Percentiles rank a stretch among this genome's conserved stretches.
phyloP scores from a whole-genome alignment of 2,329 filamentous ascomycete species.

The Coleophoma crateriformis region DNA sequence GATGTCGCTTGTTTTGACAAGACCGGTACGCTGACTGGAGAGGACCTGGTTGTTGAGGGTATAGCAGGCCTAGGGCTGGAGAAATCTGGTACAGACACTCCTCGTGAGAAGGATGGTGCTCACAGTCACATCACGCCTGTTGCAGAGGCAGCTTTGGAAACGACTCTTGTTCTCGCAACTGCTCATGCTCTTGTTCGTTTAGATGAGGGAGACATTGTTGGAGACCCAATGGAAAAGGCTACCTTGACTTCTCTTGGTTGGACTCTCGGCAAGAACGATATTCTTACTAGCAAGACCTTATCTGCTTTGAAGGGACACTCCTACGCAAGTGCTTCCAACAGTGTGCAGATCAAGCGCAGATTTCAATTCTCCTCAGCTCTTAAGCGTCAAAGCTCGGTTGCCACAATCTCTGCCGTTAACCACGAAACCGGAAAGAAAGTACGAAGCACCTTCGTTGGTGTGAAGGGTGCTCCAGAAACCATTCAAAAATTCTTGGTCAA shows the following conservation, averaged over 20 bases:
- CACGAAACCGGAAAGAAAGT: constrained; percentile 68
- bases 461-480: constrained; percentile 96
- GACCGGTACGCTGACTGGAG: constrained; percentile 92
- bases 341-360: constrained; percentile 89
- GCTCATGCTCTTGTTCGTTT: constrained; percentile 94
- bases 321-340: constrained; percentile 53
- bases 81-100: constrained; percentile 57
- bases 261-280: constrained; percentile 86
- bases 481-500: constrained; percentile 88
- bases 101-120: constrained; percentile 70
- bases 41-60: constrained; percentile 94
- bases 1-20: constrained; percentile 99
- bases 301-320: constrained; percentile 37
- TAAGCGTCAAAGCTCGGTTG: constrained; percentile 93
- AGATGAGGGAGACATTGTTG: constrained; percentile 94
- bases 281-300: constrained; percentile 62
- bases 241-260: constrained; percentile 86
- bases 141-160: constrained; percentile 67
- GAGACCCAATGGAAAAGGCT: constrained; percentile 98
- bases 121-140: constrained; percentile 75
- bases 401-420: constrained; percentile 71
- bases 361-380: constrained; percentile 98
- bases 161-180: constrained; percentile 87
- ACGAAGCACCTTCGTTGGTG: constrained; percentile 84
- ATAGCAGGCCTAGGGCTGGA: constrained; percentile 83